Evolutionary conservation across 352 stramenopile genomes (phyloP).

Genomic region (Blastocystis sp.): DNA sequence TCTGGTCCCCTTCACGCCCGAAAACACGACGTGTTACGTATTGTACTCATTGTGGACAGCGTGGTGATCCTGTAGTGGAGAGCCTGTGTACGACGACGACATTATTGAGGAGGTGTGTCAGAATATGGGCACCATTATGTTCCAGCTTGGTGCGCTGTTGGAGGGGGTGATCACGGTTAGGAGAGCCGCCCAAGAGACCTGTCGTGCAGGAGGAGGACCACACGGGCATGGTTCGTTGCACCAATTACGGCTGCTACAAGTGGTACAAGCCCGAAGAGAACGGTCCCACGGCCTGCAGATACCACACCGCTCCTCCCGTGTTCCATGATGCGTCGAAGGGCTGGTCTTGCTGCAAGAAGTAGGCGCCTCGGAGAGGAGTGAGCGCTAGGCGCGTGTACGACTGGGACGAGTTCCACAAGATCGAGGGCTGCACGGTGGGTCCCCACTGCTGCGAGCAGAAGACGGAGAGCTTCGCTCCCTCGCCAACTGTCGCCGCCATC

Average conservation of each 20-base stretch:
- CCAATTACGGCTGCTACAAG: constrained; percentile 51
- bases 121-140: constrained; percentile 70
- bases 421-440: constrained; percentile 77
- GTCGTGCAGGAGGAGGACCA: constrained; percentile 74
- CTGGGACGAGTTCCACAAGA: constrained; percentile 89
- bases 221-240: constrained; percentile 66
- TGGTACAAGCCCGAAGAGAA: constrained; percentile 81
- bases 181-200: constrained; percentile 66
- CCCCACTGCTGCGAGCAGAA: constrained; percentile 78
- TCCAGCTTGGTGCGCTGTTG: constrained; percentile 32
- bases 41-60: constrained; percentile 80
- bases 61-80: constrained; percentile 11
- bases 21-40: constrained; percentile 78
- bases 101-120: constrained; percentile 71
- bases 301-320: constrained; percentile 83
- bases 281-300: constrained; percentile 81
- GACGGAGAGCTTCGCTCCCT: constrained; percentile 82
- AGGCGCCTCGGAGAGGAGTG: neutral
- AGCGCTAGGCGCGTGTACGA: constrained; percentile 88
- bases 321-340: constrained; percentile 89
- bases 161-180: neutral
- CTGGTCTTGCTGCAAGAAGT: constrained; percentile 85
- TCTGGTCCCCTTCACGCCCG: constrained; percentile 77
- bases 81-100: constrained; percentile 69
- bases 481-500: constrained; percentile 82